phyloP scores from a whole-genome alignment of 352 stramenopile species.

The Phytophthora rubi region DNA sequence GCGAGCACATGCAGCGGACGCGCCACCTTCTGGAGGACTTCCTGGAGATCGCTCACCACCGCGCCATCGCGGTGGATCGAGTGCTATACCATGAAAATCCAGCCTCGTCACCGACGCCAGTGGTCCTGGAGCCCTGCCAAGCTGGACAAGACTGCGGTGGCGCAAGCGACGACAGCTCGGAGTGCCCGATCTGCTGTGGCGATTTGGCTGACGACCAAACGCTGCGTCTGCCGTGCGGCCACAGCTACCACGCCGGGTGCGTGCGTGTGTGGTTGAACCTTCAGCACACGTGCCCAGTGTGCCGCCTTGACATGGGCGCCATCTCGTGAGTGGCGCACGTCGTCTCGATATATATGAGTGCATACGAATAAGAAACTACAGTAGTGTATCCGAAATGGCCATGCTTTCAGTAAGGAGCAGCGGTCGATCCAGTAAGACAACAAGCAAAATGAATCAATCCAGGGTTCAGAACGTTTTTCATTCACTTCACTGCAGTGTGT shows the following conservation, averaged over 20 bases:
- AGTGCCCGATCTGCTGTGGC: conserved; percentile 77
- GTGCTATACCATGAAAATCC: conserved; percentile 30
- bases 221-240: conserved; percentile 59
- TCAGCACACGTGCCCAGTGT: conserved; percentile 78
- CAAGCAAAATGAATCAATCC: not conserved
- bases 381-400: conserved; percentile 17
- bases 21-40: conserved; percentile 59
- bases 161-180: conserved; percentile 43
- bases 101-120: conserved; percentile 12
- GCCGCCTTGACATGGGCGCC: conserved; percentile 34
- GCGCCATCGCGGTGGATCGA: conserved; percentile 36
- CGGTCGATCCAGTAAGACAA: conserved; percentile 11
- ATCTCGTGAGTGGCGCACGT: conserved; percentile 11
- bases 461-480: not conserved
- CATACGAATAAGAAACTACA: conserved; percentile 20
- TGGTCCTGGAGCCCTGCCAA: conserved; percentile 12
- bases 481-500: not conserved
- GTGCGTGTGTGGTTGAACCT: conserved; percentile 73
- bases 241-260: conserved; percentile 73
- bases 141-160: conserved; percentile 18
- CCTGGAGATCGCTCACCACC: conserved; percentile 48
- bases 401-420: not conserved
- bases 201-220: conserved; percentile 54
- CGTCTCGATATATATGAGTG: conserved; percentile 2
- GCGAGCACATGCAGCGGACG: conserved; percentile 42